These are phyloP conservation scores for Melampsora americana DNA, from an alignment of 1,284 basidiomycete species.

Conservation along the genomic window DNA sequence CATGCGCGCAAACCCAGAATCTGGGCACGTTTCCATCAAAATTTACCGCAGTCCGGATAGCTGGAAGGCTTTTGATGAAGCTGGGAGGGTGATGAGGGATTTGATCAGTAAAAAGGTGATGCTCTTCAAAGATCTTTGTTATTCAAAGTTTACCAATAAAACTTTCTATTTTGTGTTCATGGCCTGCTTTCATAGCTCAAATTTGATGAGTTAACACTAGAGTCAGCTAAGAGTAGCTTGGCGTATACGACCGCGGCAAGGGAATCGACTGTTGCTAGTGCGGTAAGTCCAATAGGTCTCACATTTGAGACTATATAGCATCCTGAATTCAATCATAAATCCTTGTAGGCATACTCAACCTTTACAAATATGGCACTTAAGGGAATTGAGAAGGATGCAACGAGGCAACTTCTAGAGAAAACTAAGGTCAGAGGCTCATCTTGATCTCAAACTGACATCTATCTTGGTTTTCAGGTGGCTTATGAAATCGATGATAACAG, in stretches of 20 bases:
- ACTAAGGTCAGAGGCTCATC: conserved; percentile 58
- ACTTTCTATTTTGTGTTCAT: too few relatives aligned
- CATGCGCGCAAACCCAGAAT: conserved; percentile 73
- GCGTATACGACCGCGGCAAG: conserved; percentile 76
- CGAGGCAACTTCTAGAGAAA: conserved; percentile 70
- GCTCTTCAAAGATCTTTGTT: too few relatives aligned
- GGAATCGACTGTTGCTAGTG: conserved; percentile 77
- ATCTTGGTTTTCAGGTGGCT: conserved; percentile 12
- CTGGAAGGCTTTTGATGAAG: conserved; percentile 77
- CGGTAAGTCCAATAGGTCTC: too few relatives aligned
- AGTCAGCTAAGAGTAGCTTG: conserved; percentile 86
- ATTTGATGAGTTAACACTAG: conserved; percentile 78
- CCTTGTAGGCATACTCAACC: conserved; percentile 66
- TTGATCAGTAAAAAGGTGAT: too few relatives aligned
- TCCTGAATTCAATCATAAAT: too few relatives aligned
- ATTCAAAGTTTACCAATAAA: too few relatives aligned
- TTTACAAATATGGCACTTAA: conserved; percentile 84
- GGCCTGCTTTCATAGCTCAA: conserved; percentile 66
- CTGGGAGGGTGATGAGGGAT: conserved; percentile 57
- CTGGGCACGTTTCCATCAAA: conserved; percentile 63
- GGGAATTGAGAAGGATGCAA: conserved; percentile 69
- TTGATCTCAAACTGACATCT: conserved; percentile 46
- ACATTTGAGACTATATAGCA: too few relatives aligned
- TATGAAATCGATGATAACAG: too few relatives aligned
- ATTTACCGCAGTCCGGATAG: conserved; percentile 73